A percentile compares a stretch with the other conserved stretches of the same genome.
These are phyloP conservation scores for Penicillium maclennaniae DNA, from an alignment of 495 filamentous ascomycete genomes.

Conservation along the genomic window DNA sequence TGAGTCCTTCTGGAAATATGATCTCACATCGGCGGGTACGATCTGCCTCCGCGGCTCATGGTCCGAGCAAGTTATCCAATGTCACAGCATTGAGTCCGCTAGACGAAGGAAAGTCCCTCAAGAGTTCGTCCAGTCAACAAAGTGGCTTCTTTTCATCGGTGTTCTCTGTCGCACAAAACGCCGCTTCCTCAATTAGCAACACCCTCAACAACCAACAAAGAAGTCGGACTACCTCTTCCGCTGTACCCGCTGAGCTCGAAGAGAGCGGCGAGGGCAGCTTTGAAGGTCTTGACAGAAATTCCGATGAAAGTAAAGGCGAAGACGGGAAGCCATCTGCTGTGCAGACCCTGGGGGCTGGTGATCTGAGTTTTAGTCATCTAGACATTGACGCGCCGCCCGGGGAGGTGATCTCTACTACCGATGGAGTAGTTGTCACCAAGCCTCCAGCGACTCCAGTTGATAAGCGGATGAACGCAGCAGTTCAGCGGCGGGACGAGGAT, in stretches of 20 bases:
- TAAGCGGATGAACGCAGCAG: conserved; percentile 35
- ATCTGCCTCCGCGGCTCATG: conserved; percentile 61
- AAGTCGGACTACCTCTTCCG: conserved; percentile 31
- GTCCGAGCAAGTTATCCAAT: conserved; percentile 88
- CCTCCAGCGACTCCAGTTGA: conserved; percentile 27
- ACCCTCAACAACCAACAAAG: conserved; percentile 62
- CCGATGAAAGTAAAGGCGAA: conserved; percentile 26
- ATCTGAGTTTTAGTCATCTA: conserved; percentile 81
- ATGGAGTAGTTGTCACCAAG: conserved; percentile 40
- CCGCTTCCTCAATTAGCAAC: conserved; percentile 79
- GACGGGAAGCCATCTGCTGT: conserved; percentile 70
- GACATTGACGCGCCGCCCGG: conserved; percentile 43
- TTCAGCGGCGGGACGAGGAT: conserved; percentile 48
- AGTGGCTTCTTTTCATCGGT: conserved; percentile 89
- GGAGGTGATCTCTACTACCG: conserved; percentile 35
- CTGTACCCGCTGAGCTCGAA: conserved; percentile 25
- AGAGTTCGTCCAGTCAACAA: conserved; percentile 35
- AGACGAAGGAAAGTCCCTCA: conserved; percentile 55
- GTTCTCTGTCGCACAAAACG: conserved; percentile 90
- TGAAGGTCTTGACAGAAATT: conserved; percentile 19
- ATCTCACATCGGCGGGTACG: conserved; percentile 67
- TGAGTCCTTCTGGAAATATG: conserved; percentile 64
- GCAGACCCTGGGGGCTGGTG: conserved; percentile 84
- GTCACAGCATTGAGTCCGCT: conserved; percentile 69
- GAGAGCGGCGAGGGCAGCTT: conserved; percentile 18